These are phyloP conservation scores for Trichophyton rubrum DNA, from an alignment of 2,329 filamentous ascomycete species.

Conservation along the genomic window DNA sequence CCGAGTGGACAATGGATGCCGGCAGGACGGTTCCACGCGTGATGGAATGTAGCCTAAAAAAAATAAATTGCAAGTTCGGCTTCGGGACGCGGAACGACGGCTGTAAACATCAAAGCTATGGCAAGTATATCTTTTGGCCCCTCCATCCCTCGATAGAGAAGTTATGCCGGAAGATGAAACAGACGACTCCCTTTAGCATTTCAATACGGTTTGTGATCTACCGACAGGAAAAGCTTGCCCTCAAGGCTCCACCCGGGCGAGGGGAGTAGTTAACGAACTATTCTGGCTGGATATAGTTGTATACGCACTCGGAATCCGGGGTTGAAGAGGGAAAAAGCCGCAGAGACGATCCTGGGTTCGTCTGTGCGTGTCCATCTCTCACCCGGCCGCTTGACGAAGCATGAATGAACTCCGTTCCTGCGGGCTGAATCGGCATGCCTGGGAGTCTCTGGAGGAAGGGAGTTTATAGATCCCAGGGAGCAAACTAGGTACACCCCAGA, in stretches of 20 bases:
- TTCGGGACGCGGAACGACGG: background rate
- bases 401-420: background rate
- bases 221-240: too few relatives aligned
- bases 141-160: background rate
- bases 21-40: background rate
- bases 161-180: too few relatives aligned
- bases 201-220: too few relatives aligned
- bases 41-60: background rate
- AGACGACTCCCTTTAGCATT: too few relatives aligned
- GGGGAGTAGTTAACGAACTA: too few relatives aligned
- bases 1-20: background rate
- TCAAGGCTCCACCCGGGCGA: too few relatives aligned
- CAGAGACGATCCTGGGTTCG: background rate
- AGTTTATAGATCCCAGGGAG: background rate
- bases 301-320: background rate
- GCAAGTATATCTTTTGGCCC: background rate
- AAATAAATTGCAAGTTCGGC: background rate
- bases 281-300: too few relatives aligned
- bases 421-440: slow-evolving; percentile 1
- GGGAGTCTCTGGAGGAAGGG: background rate
- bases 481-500: background rate
- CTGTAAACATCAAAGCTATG: too few relatives aligned
- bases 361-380: background rate
- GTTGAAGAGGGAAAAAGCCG: background rate
- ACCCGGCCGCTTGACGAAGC: background rate